Conservation (phyloP, 345 rosid species). For the Citrus medica region DNA sequence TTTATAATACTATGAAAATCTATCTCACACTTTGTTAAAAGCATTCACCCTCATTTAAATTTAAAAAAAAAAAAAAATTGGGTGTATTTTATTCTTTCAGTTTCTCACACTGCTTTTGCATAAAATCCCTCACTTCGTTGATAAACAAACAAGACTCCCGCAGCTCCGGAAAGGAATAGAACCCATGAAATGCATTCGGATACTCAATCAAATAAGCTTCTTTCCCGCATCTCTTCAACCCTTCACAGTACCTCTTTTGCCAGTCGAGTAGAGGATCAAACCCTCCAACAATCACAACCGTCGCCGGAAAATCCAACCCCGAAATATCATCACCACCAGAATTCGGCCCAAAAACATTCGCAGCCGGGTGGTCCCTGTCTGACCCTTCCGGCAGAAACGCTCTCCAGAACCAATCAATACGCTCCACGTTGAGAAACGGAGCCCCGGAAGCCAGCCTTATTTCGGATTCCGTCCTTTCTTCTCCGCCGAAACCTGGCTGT, state of each 20-base stretch:
- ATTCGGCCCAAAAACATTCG: conserved; percentile 13
- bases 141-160: conserved; percentile 22
- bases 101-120: neutral
- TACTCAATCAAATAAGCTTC: conserved; percentile 29
- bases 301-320: conserved; percentile 17
- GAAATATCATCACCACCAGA: conserved; percentile 8
- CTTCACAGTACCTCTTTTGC: conserved; percentile 32
- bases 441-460: neutral
- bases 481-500: conserved; percentile 37
- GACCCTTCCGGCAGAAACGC: conserved; percentile 26
- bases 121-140: conserved; percentile 18
- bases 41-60: no score
- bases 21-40: no score
- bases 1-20: no score
- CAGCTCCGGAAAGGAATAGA: conserved; percentile 26
- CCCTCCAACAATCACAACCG: conserved; percentile 25
- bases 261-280: conserved; percentile 41
- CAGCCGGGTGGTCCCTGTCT: conserved; percentile 16
- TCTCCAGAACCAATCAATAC: conserved; percentile 24
- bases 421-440: conserved; percentile 5
- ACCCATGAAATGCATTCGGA: conserved; percentile 31
- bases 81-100: neutral
- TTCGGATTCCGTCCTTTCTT: conserved; percentile 35
- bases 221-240: conserved; percentile 31
- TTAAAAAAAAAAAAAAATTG: no score